phyloP scores from a whole-genome alignment of 305 asterid genomes.

The Solanum chacoense region DNA sequence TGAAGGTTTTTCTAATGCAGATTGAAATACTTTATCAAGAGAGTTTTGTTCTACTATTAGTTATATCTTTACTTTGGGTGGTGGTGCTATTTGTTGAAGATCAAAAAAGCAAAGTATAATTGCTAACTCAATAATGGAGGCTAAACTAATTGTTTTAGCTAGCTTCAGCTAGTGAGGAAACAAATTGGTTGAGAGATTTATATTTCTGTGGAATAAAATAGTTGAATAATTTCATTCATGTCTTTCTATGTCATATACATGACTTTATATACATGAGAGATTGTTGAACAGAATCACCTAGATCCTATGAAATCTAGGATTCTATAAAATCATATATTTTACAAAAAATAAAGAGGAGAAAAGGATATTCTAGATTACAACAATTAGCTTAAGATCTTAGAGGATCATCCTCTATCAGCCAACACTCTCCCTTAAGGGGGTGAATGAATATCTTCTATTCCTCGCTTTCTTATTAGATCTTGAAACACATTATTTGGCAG shows the following conservation, averaged over 20 bases:
- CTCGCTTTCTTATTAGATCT: not conserved
- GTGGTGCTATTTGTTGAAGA: too few relatives aligned
- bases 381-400: not conserved
- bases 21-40: too few relatives aligned
- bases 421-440: not conserved
- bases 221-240: not conserved
- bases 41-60: too few relatives aligned
- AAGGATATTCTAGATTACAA: not conserved
- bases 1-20: too few relatives aligned
- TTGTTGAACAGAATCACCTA: not conserved
- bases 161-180: too few relatives aligned
- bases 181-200: too few relatives aligned
- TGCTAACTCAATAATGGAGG: too few relatives aligned
- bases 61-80: too few relatives aligned
- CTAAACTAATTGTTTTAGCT: too few relatives aligned
- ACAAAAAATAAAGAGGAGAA: too few relatives aligned
- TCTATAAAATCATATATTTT: not conserved
- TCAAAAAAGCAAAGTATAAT: too few relatives aligned
- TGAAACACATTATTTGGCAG: too few relatives aligned
- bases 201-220: not conserved
- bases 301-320: not conserved
- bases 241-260: not conserved
- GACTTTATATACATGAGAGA: not conserved
- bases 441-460: not conserved
- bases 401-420: not conserved